These are phyloP conservation scores for Oidiodendron maius DNA, from an alignment of 495 filamentous ascomycete genomes.

Conservation along the genomic window DNA sequence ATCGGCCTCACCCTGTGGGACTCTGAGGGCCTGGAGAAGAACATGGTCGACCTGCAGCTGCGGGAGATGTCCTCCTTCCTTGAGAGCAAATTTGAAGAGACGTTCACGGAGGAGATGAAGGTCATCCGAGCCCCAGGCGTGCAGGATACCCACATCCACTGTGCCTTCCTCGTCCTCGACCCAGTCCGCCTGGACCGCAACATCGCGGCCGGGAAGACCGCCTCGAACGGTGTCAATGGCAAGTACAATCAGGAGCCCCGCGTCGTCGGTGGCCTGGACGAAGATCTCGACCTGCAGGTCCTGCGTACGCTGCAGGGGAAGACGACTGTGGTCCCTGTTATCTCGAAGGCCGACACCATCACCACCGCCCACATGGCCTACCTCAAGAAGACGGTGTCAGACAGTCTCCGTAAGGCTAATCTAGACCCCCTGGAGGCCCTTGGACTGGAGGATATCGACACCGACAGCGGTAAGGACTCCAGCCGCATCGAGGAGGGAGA, in stretches of 20 bases:
- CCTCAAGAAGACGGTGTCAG: slow-evolving; percentile 86
- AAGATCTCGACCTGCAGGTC: slow-evolving; percentile 86
- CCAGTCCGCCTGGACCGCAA: slow-evolving; percentile 81
- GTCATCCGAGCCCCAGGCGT: slow-evolving; percentile 87
- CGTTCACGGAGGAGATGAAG: slow-evolving; percentile 96
- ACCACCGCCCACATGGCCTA: slow-evolving; percentile 89
- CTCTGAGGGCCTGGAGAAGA: slow-evolving; percentile 87
- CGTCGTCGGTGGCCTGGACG: slow-evolving; percentile 68
- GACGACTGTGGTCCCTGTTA: slow-evolving; percentile 91
- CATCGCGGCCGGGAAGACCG: slow-evolving; percentile 55
- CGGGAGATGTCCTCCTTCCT: slow-evolving; percentile 87
- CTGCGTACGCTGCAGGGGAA: slow-evolving; percentile 85
- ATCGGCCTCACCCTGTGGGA: slow-evolving; percentile 95
- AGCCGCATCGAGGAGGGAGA: slow-evolving; percentile 56
- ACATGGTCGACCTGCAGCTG: slow-evolving; percentile 87
- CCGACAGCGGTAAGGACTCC: slow-evolving; percentile 44
- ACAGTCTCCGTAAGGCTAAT: slow-evolving; percentile 75
- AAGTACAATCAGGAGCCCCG: slow-evolving; percentile 41
- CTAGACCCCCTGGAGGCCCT: slow-evolving; percentile 87
- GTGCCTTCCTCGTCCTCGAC: slow-evolving; percentile 88
- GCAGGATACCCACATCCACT: slow-evolving; percentile 95
- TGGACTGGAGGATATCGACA: slow-evolving; percentile 68
- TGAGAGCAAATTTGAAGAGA: slow-evolving; percentile 98
- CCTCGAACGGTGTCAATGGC: slow-evolving; percentile 39
- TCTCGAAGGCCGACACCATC: slow-evolving; percentile 95